Base-by-base conservation (phyloP, 768 basidiomycete genomes). In the Lentinula edodes region DNA sequence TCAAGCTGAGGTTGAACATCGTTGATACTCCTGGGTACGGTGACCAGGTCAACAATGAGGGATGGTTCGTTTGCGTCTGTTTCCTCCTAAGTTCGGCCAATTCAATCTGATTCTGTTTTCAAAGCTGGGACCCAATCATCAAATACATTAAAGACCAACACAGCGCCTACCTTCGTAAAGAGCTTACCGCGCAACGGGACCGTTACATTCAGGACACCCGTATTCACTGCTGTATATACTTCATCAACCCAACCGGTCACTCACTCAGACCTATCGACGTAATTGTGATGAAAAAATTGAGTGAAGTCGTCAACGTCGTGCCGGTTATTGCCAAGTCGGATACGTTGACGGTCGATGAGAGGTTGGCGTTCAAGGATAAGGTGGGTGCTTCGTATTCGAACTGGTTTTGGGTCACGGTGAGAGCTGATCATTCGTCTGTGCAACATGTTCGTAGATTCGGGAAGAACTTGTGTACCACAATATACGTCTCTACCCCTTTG, bases 121-220 rank as follows among this genome's bases (percentile, higher is more conserved):
- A 2, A 63, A 95, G 93, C 82, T 99, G 96, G 96, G 96, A 99
- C 70, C 92, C 96, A 46, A 98, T 99, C 69, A 83, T 98, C 73
- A 98, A 97, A 76, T 97, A 99, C 75, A 98, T 98, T 81, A 94
- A 95, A 80, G 96, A 98, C 82, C 96, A 98, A 73, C 96, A 98
- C 80, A 95, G 93, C 72, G 93, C 95, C 41, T 99, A 97, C 77
- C 85, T 99, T 58, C 92, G 97, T 76, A 98, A 99, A 78, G 96
- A 99, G 80, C 82, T 98, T 65, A 98, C 97, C 2, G 96, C 97
- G 2, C 94, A 94, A 90, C 91, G 97, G 64, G 96, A 98, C 83
- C 91, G 94, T 60, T 92, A 95, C 79, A 99, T 99, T 69, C 91
- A 91, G 71, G 96, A 99, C 78, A 98, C 97, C 15, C 90, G 96